These are phyloP conservation scores for Nematodospora valgi DNA, from an alignment of 805 yeast species.

Conservation along the genomic window DNA sequence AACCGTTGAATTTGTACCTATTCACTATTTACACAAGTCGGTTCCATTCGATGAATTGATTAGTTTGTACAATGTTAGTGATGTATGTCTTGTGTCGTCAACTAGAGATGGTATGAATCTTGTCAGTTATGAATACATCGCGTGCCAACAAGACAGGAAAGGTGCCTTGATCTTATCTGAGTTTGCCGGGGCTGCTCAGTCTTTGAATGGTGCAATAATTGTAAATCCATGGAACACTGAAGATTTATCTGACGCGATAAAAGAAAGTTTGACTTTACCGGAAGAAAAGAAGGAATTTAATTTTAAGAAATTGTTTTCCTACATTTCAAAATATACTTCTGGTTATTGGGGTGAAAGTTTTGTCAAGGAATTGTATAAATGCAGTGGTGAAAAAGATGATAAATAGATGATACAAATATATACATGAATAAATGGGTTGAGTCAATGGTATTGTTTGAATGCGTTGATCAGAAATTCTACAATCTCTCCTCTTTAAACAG, in stretches of 20 bases:
- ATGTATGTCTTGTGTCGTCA: constrained; percentile 87
- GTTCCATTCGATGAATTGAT: constrained; percentile 89
- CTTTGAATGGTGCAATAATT: constrained; percentile 86
- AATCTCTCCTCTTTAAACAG: too few species aligned
- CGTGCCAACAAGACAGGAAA: constrained; percentile 82
- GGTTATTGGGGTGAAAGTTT: constrained; percentile 97
- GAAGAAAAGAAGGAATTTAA: constrained; percentile 75
- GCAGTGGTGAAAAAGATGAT: constrained; percentile 8
- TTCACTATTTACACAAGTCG: constrained; percentile 92
- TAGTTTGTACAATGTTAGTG: constrained; percentile 79
- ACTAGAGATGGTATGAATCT: constrained; percentile 99
- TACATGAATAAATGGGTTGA: too few species aligned
- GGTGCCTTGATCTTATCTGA: constrained; percentile 89
- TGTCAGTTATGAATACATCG: constrained; percentile 94
- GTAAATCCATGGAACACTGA: constrained; percentile 99
- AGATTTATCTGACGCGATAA: constrained; percentile 80
- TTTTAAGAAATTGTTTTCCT: constrained; percentile 79
- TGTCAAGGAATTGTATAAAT: constrained; percentile 73
- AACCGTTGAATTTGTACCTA: constrained; percentile 95
- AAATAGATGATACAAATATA: constrained; percentile 1
- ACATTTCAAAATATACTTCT: constrained; percentile 90
- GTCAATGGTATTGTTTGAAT: too few species aligned
- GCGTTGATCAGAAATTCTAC: too few species aligned
- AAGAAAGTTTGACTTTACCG: constrained; percentile 82
- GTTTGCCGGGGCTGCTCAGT: constrained; percentile 99